Evolutionary conservation across 768 basidiomycete genomes (phyloP).

Genomic region (Favolaschia claudopus): DNA sequence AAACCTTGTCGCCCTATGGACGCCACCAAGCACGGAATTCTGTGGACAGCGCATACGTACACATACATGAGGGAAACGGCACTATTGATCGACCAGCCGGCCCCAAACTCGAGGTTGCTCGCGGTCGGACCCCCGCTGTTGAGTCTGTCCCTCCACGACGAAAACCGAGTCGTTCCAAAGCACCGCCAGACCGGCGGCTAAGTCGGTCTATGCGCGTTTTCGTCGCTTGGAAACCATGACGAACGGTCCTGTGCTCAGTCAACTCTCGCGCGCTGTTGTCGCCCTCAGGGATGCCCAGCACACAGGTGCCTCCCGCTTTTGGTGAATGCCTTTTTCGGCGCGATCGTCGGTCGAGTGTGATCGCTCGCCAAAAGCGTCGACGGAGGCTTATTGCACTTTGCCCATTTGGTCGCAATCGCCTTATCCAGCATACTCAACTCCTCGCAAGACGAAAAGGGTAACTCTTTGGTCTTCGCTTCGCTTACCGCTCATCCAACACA

Average conservation of each 20-base stretch:
- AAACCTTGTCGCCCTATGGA: slow-evolving; percentile 10
- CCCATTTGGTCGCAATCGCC: slow-evolving; percentile 8
- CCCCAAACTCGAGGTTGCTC: slow-evolving; percentile 5
- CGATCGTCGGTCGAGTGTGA: slow-evolving; percentile 8
- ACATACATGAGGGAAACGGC: not conserved
- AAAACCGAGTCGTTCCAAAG: slow-evolving; percentile 14
- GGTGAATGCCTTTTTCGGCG: slow-evolving; percentile 16
- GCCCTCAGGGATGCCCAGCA: too few relatives aligned
- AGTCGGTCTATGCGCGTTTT: slow-evolving; percentile 63
- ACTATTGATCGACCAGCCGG: not conserved
- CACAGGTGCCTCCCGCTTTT: slow-evolving; percentile 3
- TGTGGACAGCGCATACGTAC: slow-evolving; percentile 1
- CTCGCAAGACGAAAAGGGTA: slow-evolving; percentile 13
- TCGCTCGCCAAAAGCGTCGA: slow-evolving; percentile 17
- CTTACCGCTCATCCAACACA: slow-evolving; percentile 10
- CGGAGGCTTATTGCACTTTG: slow-evolving; percentile 18
- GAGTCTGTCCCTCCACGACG: not conserved
- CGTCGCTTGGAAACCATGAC: slow-evolving; percentile 62
- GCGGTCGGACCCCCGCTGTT: slow-evolving; percentile 8
- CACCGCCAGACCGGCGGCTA: slow-evolving; percentile 46
- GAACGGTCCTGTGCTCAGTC: not conserved
- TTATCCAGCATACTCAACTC: slow-evolving; percentile 12
- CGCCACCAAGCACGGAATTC: slow-evolving; percentile 20
- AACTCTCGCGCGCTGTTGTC: not conserved
- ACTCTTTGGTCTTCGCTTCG: not conserved